Percentiles rank a stretch among this genome's conserved stretches.
Conservation (phyloP, 495 filamentous ascomycete genomes). For the Penicillium pancosmium region DNA sequence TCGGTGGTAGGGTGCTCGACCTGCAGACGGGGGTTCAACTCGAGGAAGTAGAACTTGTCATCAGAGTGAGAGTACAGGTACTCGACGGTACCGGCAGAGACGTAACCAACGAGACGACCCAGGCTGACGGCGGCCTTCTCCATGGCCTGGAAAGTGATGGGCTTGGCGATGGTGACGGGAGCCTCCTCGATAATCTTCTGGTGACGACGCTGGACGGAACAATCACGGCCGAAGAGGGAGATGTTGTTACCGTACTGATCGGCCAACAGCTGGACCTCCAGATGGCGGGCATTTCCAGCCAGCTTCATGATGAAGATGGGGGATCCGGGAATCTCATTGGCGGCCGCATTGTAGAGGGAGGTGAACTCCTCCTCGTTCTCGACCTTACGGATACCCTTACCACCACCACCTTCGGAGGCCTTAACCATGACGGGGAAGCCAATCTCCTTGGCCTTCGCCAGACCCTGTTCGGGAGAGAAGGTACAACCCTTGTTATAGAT, state of each 20-base stretch:
- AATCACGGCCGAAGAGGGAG: constrained; percentile 97
- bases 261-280: constrained; percentile 96
- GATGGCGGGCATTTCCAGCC: constrained; percentile 91
- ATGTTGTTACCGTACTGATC: constrained; percentile 99
- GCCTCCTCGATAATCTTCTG: constrained; percentile 99
- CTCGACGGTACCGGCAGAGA: constrained; percentile 97
- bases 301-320: constrained; percentile 99
- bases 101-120: constrained; percentile 92
- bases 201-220: constrained; percentile 96
- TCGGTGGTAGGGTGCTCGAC: constrained; percentile 99
- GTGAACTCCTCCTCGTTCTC: constrained; percentile 82
- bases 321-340: constrained; percentile 97
- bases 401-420: constrained; percentile 98
- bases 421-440: constrained; percentile 99
- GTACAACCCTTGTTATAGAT: constrained; percentile 93
- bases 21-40: constrained; percentile 96
- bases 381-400: constrained; percentile 98
- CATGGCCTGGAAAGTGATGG: constrained; percentile 89
- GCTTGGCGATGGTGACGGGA: constrained; percentile 92
- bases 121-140: constrained; percentile 95
- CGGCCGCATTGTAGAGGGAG: constrained; percentile 87
- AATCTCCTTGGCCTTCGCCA: constrained; percentile 83
- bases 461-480: constrained; percentile 81
- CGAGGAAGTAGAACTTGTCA: constrained; percentile 99
- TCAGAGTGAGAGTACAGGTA: constrained; percentile 99